phyloP scores from a whole-genome alignment of 176 grass and related monocot genomes.

The Rhynchospora tenuis region DNA sequence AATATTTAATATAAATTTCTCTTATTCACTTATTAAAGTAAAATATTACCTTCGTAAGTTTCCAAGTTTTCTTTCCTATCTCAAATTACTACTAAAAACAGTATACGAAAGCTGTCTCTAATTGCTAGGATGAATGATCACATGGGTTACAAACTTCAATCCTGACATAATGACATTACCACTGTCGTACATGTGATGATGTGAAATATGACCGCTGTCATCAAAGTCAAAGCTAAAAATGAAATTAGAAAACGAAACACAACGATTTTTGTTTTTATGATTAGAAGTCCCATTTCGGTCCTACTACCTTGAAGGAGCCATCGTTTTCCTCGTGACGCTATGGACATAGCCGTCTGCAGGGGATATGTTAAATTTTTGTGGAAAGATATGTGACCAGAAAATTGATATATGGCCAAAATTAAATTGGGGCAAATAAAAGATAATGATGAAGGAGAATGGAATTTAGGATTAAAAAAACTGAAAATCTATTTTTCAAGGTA shows the following conservation, averaged over 20 bases:
- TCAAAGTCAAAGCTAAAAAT: background rate
- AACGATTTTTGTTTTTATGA: background rate
- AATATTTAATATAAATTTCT: too few species aligned
- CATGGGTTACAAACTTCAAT: background rate
- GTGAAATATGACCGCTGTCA: background rate
- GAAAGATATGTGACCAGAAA: too few species aligned
- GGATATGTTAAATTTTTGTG: too few species aligned
- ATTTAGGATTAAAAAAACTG: too few species aligned
- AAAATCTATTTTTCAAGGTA: too few species aligned
- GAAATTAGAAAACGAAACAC: background rate
- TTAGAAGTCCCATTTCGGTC: background rate
- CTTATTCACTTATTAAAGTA: too few species aligned
- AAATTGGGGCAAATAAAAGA: too few species aligned
- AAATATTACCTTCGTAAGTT: background rate
- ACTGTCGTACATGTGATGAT: background rate
- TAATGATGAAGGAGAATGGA: too few species aligned
- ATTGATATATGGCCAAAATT: too few species aligned
- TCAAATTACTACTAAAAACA: background rate
- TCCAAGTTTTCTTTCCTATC: background rate
- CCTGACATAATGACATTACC: background rate
- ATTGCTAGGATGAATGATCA: background rate
- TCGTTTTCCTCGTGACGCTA: background rate
- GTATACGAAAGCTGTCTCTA: background rate
- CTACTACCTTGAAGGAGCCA: background rate
- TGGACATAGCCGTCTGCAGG: background rate